phyloP scores from a whole-genome alignment of 129 eudicot species.

The Sambucus nigra region DNA sequence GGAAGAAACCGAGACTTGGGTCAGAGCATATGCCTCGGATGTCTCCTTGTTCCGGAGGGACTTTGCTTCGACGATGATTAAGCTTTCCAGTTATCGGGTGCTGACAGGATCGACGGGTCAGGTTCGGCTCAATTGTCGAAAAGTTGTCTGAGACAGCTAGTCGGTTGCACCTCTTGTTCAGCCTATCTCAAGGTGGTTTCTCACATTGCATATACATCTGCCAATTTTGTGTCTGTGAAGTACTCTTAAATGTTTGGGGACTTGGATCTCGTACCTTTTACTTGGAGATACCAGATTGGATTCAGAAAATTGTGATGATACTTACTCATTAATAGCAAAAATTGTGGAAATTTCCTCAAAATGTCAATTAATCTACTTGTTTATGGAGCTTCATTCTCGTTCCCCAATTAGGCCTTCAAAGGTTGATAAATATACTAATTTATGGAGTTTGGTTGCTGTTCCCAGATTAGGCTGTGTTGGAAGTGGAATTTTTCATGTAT shows the following conservation, averaged over 20 bases:
- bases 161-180: slow-evolving; percentile 9
- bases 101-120: slow-evolving; percentile 48
- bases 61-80: slow-evolving; percentile 65
- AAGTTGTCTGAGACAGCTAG: slow-evolving; percentile 23
- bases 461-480: not conserved
- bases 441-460: not conserved
- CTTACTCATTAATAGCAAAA: not conserved
- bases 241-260: not conserved
- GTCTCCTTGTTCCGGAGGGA: slow-evolving; percentile 45
- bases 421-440: too few relatives aligned
- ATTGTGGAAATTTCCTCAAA: not conserved
- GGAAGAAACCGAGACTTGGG: slow-evolving; percentile 54
- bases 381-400: too few relatives aligned
- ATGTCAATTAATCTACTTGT: not conserved
- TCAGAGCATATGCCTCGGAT: slow-evolving; percentile 59
- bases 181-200: not conserved
- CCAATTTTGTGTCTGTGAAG: not conserved
- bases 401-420: too few relatives aligned
- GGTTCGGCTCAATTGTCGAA: slow-evolving; percentile 44
- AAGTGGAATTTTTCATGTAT: too few relatives aligned
- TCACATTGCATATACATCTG: not conserved
- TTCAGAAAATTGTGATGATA: not conserved
- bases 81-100: slow-evolving; percentile 48
- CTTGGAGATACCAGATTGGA: not conserved
- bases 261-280: not conserved